Base-by-base conservation (phyloP, 805 yeast species). In the Saturnispora gosingensis region DNA sequence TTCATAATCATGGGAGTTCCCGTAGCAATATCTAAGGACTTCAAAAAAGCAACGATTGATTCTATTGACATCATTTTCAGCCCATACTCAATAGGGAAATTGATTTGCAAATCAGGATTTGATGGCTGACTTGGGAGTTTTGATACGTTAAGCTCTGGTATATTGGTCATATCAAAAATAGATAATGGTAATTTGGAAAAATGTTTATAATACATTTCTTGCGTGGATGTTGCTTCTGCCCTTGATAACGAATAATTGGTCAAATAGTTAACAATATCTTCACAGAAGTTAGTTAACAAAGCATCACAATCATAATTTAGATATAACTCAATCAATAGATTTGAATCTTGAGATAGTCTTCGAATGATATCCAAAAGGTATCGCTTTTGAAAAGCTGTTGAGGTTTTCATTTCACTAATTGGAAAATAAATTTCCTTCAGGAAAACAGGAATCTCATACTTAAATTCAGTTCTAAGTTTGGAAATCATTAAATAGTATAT, bases 281-380 rank as follows among this genome's bases (percentile, higher is more conserved):
- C 99, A 67, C 90, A 88, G 47, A 90, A 74, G 65, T 93, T 93
- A 38, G 93, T 85, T 75, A 83, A 78, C 2, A 78, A 69, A 32
- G 81, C 72, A 64, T 89, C 96, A 72, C 99, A 93, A 67, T 93
- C 99, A 66, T 93, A 95, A 67, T 93, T 93, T 61, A 93, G 75
- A 64, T 91, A 93, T 53, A 93, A 81, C 69, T 93, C 99, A 53
- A 95, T 88, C 55, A 95, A 71, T 18, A 95, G 83, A 55, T 95
- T 77, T 43, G 98, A 95, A 68, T 91, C 96, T 56, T 81, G 81
- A 63, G 95, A 85, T 38, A 93, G 68, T 58, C 95, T 76, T 59
- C 86, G 85, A 25, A 95, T 75, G n/a, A 91, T 76, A 11, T 84
- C 78, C 54, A 95, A 72, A 56, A 91, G 78, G 61, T 89, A 91